Evolutionary conservation across 495 filamentous ascomycete genomes (phyloP).

Genomic region (Aspergillus asperescens): DNA sequence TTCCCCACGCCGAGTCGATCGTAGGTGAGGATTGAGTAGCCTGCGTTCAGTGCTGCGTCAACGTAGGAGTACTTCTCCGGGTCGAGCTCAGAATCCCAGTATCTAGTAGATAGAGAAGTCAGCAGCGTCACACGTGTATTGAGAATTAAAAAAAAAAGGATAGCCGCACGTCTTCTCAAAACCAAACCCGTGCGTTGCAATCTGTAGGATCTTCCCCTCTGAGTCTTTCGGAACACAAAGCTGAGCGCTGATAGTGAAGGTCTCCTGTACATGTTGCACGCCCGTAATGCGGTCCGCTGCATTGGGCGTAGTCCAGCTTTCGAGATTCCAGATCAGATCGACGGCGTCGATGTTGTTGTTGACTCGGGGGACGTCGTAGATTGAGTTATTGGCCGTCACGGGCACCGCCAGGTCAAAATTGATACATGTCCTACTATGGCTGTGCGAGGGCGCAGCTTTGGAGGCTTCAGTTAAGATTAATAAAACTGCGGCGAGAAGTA

Average conservation of each 20-base stretch:
- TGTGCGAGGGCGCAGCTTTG: too few species aligned
- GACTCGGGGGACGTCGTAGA: not conserved
- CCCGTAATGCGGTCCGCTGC: not conserved
- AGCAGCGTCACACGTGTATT: too few species aligned
- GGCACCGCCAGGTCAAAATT: too few species aligned
- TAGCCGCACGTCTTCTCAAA: not conserved
- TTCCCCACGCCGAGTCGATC: constrained; percentile 3
- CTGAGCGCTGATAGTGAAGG: not conserved
- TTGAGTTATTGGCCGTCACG: not conserved
- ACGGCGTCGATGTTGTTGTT: constrained; percentile 5
- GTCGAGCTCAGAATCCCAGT: not conserved
- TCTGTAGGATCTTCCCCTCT: not conserved
- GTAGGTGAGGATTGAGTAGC: constrained; percentile 8
- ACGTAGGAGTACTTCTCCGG: constrained; percentile 4
- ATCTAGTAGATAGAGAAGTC: too few species aligned
- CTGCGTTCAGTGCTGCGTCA: not conserved
- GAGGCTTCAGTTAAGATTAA: too few species aligned
- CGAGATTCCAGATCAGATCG: not conserved
- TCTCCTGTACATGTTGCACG: not conserved
- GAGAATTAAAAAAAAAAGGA: not conserved
- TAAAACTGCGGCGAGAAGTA: too few species aligned
- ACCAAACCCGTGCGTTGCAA: constrained; percentile 6
- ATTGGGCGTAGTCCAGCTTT: not conserved
- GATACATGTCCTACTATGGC: too few species aligned
- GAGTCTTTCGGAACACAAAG: not conserved